Base-by-base conservation (phyloP, 768 basidiomycete species). In the Russula brevipes region DNA sequence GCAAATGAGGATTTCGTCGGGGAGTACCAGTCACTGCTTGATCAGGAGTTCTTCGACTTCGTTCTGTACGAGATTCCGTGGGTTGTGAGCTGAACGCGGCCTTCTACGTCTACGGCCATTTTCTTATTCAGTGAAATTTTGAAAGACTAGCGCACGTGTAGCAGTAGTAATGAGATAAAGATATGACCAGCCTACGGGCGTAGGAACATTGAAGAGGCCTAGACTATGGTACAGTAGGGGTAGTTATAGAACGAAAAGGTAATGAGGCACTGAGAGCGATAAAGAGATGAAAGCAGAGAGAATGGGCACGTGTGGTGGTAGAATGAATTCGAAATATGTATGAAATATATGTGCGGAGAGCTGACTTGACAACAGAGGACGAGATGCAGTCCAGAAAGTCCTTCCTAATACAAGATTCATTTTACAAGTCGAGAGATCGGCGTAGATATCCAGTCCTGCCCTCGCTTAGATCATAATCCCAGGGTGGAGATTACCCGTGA, bases 1-100 rank as follows among this genome's bases (percentile, higher is more conserved):
- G 12, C 74, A 7, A 78, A 76, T 49, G 86, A 88, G 5, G 91
- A 94, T 33, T 87, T 92, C 60, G 80, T 83, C 14, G 96, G 94
- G 66, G 96, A 99, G 74, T 99, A 90, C 73, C 91, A 94, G 73
- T 83, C 85, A 12, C 76, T 99, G 42, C 83, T 99, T 81, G 97
- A 99, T 71, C 90, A 95, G 73, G 96, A 99, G 74, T 91, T 89
- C 73, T 94, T 89, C 73, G 93, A 96, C 75, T 99, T 98, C 70
- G 92, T 98, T 30, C 72, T 96, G 71, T 95, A 87, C 72, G 96
- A 98, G 74, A 83, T 99, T 57, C 93, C 92, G 38, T 94, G 90
- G 89, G 89, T 97, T 68, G 77, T 87, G 44, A 80, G 83, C 69
- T 88, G 78, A 78, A 59, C 12, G 42, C 56, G 62, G 57, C 52